These are phyloP conservation scores for Diatrype stigma DNA, from an alignment of 2,329 filamentous ascomycete genomes.

Conservation along the genomic window DNA sequence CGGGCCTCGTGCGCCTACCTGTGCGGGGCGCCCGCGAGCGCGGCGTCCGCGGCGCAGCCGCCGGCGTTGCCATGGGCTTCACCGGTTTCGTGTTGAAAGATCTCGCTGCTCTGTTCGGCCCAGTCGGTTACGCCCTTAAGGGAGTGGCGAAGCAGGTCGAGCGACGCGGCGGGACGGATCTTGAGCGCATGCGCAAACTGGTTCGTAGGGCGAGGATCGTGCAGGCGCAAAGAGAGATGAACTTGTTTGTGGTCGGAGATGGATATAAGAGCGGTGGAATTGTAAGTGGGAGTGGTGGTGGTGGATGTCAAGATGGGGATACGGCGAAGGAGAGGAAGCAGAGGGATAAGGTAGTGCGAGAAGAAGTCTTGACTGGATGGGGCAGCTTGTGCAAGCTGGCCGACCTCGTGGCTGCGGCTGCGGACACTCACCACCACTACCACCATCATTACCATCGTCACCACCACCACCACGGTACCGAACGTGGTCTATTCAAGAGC, in stretches of 20 bases:
- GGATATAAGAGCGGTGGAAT: constrained; percentile 28
- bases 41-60: constrained; percentile 49
- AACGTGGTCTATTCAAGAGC: too few relatives aligned
- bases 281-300: constrained; percentile 28
- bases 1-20: constrained; percentile 58
- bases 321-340: background rate
- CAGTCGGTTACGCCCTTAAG: constrained; percentile 59
- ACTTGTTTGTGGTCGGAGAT: constrained; percentile 17
- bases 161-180: constrained; percentile 45
- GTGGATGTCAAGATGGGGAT: constrained; percentile 34
- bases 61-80: constrained; percentile 56
- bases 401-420: background rate
- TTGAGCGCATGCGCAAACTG: constrained; percentile 49
- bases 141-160: constrained; percentile 58
- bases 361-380: background rate
- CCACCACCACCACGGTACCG: background rate
- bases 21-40: constrained; percentile 51
- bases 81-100: constrained; percentile 63
- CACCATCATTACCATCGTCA: background rate
- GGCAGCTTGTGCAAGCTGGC: constrained; percentile 5
- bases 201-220: constrained; percentile 55
- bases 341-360: background rate
- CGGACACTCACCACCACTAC: background rate
- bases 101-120: constrained; percentile 56
- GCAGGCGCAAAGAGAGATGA: constrained; percentile 49